Percentiles rank a stretch among this genome's conserved stretches.
These are phyloP conservation scores for Haplosporangium sp. DNA, from an alignment of 371 early-diverging fungal species.

Conservation along the genomic window DNA sequence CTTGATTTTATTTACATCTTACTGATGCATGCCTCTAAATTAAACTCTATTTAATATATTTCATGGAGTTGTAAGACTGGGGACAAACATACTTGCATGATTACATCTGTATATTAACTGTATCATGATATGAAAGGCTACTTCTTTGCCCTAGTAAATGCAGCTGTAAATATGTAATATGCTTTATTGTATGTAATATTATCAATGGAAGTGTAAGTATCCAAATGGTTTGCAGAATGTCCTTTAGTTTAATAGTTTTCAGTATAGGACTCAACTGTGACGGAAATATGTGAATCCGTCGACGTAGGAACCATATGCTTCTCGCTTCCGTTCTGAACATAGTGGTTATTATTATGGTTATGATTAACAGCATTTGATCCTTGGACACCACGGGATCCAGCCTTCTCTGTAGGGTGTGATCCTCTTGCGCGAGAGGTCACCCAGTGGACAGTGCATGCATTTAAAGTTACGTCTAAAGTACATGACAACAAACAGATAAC, in stretches of 20 bases:
- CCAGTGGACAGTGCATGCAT: slow-evolving; percentile 44
- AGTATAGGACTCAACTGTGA: slow-evolving; percentile 33
- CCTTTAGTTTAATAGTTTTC: background rate
- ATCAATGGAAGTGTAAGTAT: background rate
- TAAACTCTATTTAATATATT: too few species aligned
- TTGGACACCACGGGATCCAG: slow-evolving; percentile 10
- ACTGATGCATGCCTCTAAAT: too few species aligned
- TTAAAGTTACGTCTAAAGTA: slow-evolving; percentile 37
- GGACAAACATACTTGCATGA: too few species aligned
- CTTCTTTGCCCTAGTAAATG: too few species aligned
- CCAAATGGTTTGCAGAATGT: background rate
- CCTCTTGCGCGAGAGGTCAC: slow-evolving; percentile 40
- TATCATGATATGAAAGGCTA: too few species aligned
- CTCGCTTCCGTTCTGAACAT: slow-evolving; percentile 8
- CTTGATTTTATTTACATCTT: background rate
- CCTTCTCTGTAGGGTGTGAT: slow-evolving; percentile 6
- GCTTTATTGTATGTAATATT: background rate
- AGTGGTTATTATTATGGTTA: background rate
- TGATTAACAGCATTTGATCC: slow-evolving; percentile 1
- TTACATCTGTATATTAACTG: too few species aligned
- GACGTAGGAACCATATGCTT: slow-evolving; percentile 24
- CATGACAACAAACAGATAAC: slow-evolving; percentile 54
- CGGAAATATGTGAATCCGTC: slow-evolving; percentile 41
- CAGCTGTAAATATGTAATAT: too few species aligned
- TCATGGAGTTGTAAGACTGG: too few species aligned